Percentiles rank a stretch among this genome's conserved stretches.
Evolutionary conservation across 495 filamentous ascomycete species (phyloP).

Genomic region (Hypoxylon perforatum): DNA sequence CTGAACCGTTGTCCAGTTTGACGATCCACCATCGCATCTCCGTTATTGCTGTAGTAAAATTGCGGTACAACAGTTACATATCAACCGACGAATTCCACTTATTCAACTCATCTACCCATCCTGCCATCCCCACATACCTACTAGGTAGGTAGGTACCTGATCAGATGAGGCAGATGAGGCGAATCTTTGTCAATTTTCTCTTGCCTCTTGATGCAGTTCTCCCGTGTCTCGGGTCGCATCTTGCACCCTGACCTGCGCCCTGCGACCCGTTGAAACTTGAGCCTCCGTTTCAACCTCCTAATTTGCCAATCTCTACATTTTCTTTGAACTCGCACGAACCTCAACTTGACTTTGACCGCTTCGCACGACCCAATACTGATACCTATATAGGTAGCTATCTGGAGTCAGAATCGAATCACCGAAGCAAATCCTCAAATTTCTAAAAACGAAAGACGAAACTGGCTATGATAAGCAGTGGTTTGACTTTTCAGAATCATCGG

Average conservation of each 20-base stretch:
- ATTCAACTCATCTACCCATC: no score
- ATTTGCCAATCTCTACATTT: constrained; percentile 15
- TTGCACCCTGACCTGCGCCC: constrained; percentile 34
- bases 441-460: not conserved
- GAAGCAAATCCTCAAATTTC: not conserved
- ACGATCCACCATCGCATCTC: not conserved
- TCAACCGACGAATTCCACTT: no score
- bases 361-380: not conserved
- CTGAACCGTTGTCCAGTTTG: constrained; percentile 24
- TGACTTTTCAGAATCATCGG: not conserved
- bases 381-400: no score
- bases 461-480: no score
- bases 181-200: constrained; percentile 28
- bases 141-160: not conserved
- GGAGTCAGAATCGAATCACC: not conserved
- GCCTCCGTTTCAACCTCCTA: constrained; percentile 42
- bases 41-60: constrained; percentile 29
- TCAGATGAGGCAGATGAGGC: not conserved
- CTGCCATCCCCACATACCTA: constrained; percentile 14
- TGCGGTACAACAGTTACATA: constrained; percentile 30
- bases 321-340: constrained; percentile 22
- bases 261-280: constrained; percentile 42
- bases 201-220: constrained; percentile 20
- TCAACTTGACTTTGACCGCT: constrained; percentile 21
- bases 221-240: constrained; percentile 34